Evolutionary conservation across 768 basidiomycete genomes (phyloP).

Genomic region (Pleurotus platypus): DNA sequence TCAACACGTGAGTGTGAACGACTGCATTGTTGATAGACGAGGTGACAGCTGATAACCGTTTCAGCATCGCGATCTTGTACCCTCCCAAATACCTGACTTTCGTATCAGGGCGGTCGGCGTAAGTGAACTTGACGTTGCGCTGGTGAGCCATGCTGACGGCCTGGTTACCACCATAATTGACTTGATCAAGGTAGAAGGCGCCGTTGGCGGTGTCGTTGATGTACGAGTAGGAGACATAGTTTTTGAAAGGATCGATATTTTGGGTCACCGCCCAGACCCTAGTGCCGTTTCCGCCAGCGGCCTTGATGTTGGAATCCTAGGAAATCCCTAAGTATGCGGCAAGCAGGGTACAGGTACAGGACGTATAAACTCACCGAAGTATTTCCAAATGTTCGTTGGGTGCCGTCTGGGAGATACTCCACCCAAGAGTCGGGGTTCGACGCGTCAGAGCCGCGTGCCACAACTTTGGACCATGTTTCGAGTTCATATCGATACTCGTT

Average conservation of each 20-base stretch:
- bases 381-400: conserved; percentile 4
- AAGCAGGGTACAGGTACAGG: neutral
- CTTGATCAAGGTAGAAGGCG: conserved; percentile 2
- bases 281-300: neutral
- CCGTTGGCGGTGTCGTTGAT: neutral
- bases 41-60: conserved; percentile 1
- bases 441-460: neutral
- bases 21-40: neutral
- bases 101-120: neutral
- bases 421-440: conserved; percentile 5
- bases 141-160: conserved; percentile 1
- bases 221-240: conserved; percentile 1
- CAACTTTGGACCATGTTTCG: conserved; percentile 5
- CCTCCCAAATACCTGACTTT: neutral
- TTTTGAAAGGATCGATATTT: conserved; percentile 2
- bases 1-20: neutral
- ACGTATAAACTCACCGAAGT: neutral
- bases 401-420: conserved; percentile 1
- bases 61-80: conserved; percentile 1
- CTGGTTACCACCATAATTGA: conserved; percentile 1
- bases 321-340: neutral
- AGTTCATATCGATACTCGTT: conserved; percentile 7
- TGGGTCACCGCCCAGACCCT: conserved; percentile 2
- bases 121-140: neutral
- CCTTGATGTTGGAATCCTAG: conserved; percentile 3